These are phyloP conservation scores for Melaleuca alternifolia DNA, from an alignment of 345 rosid genomes.

Conservation along the genomic window DNA sequence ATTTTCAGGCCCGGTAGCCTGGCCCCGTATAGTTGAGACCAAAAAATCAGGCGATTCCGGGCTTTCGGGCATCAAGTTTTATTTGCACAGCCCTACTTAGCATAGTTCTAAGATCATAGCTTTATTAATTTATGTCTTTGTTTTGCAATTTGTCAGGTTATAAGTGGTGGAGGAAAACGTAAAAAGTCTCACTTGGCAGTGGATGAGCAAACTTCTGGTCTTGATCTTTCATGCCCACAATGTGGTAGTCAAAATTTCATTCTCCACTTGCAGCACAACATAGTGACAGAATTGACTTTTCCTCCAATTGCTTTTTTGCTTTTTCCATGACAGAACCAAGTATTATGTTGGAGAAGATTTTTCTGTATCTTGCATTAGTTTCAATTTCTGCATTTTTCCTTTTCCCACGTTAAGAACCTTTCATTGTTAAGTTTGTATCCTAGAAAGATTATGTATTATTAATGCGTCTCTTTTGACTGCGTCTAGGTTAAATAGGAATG, in stretches of 20 bases:
- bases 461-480: background rate
- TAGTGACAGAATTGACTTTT: background rate
- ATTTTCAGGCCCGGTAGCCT: background rate
- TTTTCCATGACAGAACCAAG: background rate
- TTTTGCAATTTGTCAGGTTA: slow-evolving; percentile 31
- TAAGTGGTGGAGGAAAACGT: slow-evolving; percentile 43
- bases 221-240: slow-evolving; percentile 51
- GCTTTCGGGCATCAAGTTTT: background rate
- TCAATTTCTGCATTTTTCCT: background rate
- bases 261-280: background rate
- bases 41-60: background rate
- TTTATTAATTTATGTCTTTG: background rate
- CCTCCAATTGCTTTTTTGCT: background rate
- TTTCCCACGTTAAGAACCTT: background rate
- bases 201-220: slow-evolving; percentile 31
- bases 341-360: background rate
- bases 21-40: background rate
- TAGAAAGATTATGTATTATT: background rate
- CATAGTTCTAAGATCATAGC: background rate
- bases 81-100: background rate
- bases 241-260: slow-evolving; percentile 46
- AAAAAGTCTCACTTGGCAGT: slow-evolving; percentile 24
- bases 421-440: background rate
- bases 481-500: background rate
- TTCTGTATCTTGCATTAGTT: background rate